Base-by-base conservation (phyloP, 2,329 filamentous ascomycete species). In the Xylariaceae sp. region DNA sequence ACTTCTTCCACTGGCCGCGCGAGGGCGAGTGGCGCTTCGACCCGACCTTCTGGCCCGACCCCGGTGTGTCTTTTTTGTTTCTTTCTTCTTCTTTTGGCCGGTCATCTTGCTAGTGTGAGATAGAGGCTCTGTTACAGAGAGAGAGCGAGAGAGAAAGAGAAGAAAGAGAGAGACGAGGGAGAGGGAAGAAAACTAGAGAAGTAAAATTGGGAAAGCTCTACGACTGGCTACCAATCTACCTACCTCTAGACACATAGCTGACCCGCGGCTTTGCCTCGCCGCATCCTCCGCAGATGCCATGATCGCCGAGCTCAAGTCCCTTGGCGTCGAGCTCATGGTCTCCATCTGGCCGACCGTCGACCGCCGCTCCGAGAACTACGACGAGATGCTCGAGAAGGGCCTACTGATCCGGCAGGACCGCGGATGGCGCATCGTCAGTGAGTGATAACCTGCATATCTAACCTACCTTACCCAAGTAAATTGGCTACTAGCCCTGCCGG, bases 21-120 rank as follows among this genome's bases (percentile, higher is more conserved):
- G 76, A 83, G 48, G 78, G 79, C 5, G 78, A 83, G 35, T 83
- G 78, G 77, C 72, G 65, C 24, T 82, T 83, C 43, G 78, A 83
- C 45, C 57, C 65, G 0, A 64, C 63, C 1, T 82, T 72, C 44
- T 82, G 75, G 75, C 78, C 78, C 0, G 72, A 83, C 47, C 76
- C 75, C 17, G 65, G 67, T 67, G 43, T 45, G 58, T 48, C n/a
- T 12, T 1, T 13, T 17, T 12, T 30, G 15, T 18, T 13, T 11
- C 17, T 16, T 16, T 33, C 7, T 14, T 2, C 2, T 12, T n/a
- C n/a, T n/a, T n/a, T n/a, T n/a, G n/a, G n/a, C n/a, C n/a, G n/a
- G n/a, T n/a, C 21, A 12, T 15, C 5, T 17, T 23, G n/a, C n/a
- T n/a, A n/a, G n/a, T n/a, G n/a, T n/a, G n/a, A n/a, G n/a, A n/a